Percentiles rank a stretch among this genome's conserved stretches.
Evolutionary conservation across 73 alveolate genomes (phyloP).

Genomic region (Durusdinium trenchii): DNA sequence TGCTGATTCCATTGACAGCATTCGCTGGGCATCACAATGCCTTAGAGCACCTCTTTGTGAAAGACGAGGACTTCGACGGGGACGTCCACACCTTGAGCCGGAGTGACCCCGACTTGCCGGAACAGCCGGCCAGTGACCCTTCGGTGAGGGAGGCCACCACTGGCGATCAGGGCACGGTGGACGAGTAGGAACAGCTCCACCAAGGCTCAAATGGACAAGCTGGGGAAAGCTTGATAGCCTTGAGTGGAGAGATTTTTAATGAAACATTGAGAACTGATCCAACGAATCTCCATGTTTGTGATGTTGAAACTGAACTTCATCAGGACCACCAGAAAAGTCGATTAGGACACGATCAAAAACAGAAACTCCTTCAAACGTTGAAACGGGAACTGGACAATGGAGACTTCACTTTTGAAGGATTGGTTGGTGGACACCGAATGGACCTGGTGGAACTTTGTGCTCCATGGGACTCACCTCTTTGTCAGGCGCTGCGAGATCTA

Average conservation of each 20-base stretch:
- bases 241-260: background rate
- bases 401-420: background rate
- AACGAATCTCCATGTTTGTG: background rate
- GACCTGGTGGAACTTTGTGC: slow-evolving; percentile 40
- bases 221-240: background rate
- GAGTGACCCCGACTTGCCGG: background rate
- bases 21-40: background rate
- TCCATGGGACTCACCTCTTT: slow-evolving; percentile 19
- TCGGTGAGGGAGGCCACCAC: background rate
- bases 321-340: background rate
- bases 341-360: background rate
- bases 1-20: background rate
- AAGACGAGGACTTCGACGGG: background rate
- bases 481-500: background rate
- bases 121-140: background rate
- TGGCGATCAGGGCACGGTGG: background rate
- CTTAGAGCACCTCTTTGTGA: background rate
- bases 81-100: too few species aligned
- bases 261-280: background rate
- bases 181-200: slow-evolving; percentile 63
- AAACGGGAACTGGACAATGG: background rate
- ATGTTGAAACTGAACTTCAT: background rate
- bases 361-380: background rate
- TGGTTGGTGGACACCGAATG: background rate
- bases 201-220: slow-evolving; percentile 16